Evolutionary conservation across 257 asterid genomes (phyloP).

Genomic region (Lycium ferocissimum): DNA sequence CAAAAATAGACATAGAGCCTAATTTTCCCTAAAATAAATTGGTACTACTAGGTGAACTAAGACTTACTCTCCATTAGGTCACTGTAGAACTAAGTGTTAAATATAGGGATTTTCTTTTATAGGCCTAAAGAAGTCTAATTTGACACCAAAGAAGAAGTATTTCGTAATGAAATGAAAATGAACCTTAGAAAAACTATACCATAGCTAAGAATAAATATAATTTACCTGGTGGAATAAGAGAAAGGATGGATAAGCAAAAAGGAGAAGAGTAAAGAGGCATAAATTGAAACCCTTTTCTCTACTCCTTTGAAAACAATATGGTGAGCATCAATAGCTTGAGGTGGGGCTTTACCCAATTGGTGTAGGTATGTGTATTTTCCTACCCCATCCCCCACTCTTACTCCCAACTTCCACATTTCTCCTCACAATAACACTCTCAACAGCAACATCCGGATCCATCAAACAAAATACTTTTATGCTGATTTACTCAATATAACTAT

Average conservation of each 20-base stretch:
- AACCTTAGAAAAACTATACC: neutral
- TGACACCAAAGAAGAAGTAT: neutral
- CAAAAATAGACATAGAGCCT: too few relatives aligned
- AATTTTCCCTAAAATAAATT: neutral
- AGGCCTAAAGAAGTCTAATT: neutral
- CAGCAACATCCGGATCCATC: constrained; percentile 19
- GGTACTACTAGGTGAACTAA: neutral
- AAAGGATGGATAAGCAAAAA: constrained; percentile 39
- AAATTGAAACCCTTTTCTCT: constrained; percentile 41
- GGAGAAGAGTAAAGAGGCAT: constrained; percentile 47
- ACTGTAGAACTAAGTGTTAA: too few relatives aligned
- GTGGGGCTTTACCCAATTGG: constrained; percentile 53
- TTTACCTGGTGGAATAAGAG: constrained; percentile 56
- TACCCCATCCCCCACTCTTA: constrained; percentile 40
- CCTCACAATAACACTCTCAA: neutral
- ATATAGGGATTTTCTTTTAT: neutral
- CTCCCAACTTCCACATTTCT: neutral
- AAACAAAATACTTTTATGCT: neutral
- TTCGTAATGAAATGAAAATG: neutral
- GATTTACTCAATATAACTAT: neutral
- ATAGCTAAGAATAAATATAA: neutral
- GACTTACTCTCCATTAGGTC: neutral
- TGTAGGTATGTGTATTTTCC: constrained; percentile 64
- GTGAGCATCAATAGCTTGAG: constrained; percentile 73
- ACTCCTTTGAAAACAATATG: constrained; percentile 56